phyloP scores from a whole-genome alignment of 805 yeast species.

The Starmerella sirachaensis region DNA sequence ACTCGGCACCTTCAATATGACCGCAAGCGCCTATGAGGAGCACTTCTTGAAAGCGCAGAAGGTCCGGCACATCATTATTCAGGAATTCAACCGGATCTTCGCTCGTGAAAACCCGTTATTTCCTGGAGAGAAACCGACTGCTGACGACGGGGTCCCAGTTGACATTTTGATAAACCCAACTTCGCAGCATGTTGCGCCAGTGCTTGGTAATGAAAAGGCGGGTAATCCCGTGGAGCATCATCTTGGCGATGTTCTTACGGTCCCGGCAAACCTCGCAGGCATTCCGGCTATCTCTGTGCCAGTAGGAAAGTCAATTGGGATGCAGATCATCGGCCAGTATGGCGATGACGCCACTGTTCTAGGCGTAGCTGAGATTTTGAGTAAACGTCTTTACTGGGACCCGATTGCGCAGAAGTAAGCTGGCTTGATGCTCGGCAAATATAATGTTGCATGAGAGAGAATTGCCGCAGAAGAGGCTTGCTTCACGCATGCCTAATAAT shows the following conservation, averaged over 20 bases:
- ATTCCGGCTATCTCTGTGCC: constrained; percentile 80
- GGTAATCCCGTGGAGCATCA: constrained; percentile 47
- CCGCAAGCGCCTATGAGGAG: constrained; percentile 58
- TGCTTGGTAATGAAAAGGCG: constrained; percentile 34
- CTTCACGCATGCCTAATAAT: no score
- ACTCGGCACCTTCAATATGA: constrained; percentile 75
- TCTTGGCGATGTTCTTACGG: constrained; percentile 71
- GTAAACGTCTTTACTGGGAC: no score
- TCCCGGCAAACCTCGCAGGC: constrained; percentile 87
- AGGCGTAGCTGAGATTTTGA: constrained; percentile 28
- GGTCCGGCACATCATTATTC: constrained; percentile 46
- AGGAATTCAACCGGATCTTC: constrained; percentile 59
- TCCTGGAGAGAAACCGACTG: constrained; percentile 21
- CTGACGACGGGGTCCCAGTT: constrained; percentile 26
- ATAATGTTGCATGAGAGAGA: no score
- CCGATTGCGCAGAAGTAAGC: no score
- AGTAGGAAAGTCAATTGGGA: constrained; percentile 32
- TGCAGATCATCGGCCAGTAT: constrained; percentile 75
- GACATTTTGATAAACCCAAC: constrained; percentile 74
- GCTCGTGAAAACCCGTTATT: constrained; percentile 21
- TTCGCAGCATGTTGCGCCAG: constrained; percentile 45
- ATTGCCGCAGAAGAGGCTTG: no score
- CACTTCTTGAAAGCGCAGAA: constrained; percentile 68
- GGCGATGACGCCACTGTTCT: constrained; percentile 67
- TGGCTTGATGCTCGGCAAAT: no score